Base-by-base conservation (phyloP, 306 rosid genomes). In the Delonix regia region DNA sequence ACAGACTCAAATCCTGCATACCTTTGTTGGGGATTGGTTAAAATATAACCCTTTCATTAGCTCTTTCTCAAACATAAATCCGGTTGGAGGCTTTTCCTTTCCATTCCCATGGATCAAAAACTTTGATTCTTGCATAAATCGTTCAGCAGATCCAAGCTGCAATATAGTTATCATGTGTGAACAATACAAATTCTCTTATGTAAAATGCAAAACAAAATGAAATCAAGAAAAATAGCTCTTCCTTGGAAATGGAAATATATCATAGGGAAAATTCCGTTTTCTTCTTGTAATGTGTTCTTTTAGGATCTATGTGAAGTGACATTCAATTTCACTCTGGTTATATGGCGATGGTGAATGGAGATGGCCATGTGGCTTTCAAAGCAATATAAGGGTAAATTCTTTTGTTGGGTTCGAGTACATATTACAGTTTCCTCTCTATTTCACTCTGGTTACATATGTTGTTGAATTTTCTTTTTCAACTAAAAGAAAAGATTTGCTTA, bases 21-120 rank as follows among this genome's bases (percentile, higher is more conserved):
- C 99, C 99, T 96, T 96, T 7, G 89, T 34, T 28, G 79, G 89
- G 78, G 99, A 93, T 69, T 93, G 99, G 85, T 93, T 90, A 89
- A 96, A 96, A 84, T 93, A 96, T 71, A 96, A 74, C 74, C 96
- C 98, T 81, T 91, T 96, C 96, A 90, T 93, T 85, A 87, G 97
- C 85, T 96, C 99, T 88, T 96, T 96, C 93, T 90, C 99, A 81
- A 96, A 93, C 98, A 96, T 96, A 82, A 96, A 93, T 83, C 94
- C 99, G 6, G 98, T 96, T 21, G 99, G 97, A 73, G 90, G 87
- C 80, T 93, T 79, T 62, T 90, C 97, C 79, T 89, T 86, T 69
- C 99, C 99, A 82, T 90, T 93, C 73, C 94, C 98, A 72, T 91
- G 88, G 69, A 90, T 91, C 88, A 96, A 78, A 87, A 87, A 88